Conservation (phyloP, 176 grass and related monocot genomes). For the Carex scoparia region DNA sequence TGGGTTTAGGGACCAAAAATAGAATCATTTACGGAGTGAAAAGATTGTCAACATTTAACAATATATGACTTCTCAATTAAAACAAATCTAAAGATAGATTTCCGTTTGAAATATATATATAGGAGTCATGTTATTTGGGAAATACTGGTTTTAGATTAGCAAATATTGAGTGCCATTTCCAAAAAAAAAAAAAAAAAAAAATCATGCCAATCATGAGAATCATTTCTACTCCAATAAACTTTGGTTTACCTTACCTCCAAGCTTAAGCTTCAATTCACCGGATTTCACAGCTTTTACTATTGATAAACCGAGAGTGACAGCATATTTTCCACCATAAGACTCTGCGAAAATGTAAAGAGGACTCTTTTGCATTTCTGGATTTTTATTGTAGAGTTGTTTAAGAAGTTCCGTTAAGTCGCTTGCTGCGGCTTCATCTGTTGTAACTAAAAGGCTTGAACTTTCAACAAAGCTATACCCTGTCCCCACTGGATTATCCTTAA, state of each 20-base stretch:
- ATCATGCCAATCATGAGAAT: not conserved
- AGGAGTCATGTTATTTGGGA: not conserved
- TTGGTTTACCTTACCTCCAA: slow-evolving; percentile 36
- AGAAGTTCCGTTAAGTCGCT: slow-evolving; percentile 42
- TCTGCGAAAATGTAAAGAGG: slow-evolving; percentile 73
- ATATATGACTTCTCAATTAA: not conserved
- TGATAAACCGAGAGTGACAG: slow-evolving; percentile 49
- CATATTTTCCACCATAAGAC: slow-evolving; percentile 79
- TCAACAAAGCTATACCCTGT: slow-evolving; percentile 82
- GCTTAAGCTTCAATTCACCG: slow-evolving; percentile 51
- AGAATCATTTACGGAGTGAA: not conserved
- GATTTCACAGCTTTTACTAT: slow-evolving; percentile 39
- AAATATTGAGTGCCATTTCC: not conserved
- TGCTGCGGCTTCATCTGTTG: slow-evolving; percentile 49
- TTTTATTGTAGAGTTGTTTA: slow-evolving; percentile 36
- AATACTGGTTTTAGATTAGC: not conserved
- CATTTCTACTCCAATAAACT: not conserved
- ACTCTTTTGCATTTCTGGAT: slow-evolving; percentile 34
- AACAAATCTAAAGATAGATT: not conserved
- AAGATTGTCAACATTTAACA: not conserved
- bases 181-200: not conserved
- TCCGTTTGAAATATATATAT: not conserved
- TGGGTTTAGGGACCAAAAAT: not conserved
- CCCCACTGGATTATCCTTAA: slow-evolving; percentile 86
- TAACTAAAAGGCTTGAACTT: slow-evolving; percentile 49